Evolutionary conservation across 176 grass and related monocot genomes (phyloP).

Genomic region (Oryza meyeriana): DNA sequence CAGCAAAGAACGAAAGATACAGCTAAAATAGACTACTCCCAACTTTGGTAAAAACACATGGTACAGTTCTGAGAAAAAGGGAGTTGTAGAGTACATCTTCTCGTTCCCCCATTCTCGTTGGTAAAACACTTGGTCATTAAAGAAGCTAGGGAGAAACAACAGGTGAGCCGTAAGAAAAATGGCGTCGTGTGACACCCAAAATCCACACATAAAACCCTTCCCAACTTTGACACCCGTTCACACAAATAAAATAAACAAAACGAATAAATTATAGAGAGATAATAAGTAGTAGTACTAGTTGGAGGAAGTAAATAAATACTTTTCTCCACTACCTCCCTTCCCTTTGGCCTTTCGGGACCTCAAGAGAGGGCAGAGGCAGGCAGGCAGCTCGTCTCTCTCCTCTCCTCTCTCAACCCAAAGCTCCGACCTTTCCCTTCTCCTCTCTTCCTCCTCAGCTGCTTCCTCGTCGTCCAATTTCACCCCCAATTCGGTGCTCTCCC

Average conservation of each 20-base stretch:
- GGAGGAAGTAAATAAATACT: not conserved
- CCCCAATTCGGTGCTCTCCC: conserved; percentile 25
- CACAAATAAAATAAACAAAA: not conserved
- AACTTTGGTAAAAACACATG: no score
- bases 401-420: not conserved
- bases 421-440: conserved; percentile 24
- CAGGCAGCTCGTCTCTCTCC: not conserved
- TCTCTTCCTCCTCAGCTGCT: not conserved
- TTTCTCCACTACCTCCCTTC: not conserved
- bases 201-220: not conserved
- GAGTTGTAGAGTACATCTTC: no score
- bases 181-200: not conserved
- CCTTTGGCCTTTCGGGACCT: conserved; percentile 2
- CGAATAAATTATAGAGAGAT: not conserved
- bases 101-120: not conserved
- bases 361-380: not conserved
- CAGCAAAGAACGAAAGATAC: not conserved
- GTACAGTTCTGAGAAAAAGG: no score
- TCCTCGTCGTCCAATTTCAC: not conserved
- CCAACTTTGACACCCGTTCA: not conserved
- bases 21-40: not conserved
- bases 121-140: not conserved
- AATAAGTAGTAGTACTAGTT: not conserved
- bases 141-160: not conserved
- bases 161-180: not conserved